Conservation (phyloP, 1,139 yeast genomes). For the Debaryomyces udenii region DNA sequence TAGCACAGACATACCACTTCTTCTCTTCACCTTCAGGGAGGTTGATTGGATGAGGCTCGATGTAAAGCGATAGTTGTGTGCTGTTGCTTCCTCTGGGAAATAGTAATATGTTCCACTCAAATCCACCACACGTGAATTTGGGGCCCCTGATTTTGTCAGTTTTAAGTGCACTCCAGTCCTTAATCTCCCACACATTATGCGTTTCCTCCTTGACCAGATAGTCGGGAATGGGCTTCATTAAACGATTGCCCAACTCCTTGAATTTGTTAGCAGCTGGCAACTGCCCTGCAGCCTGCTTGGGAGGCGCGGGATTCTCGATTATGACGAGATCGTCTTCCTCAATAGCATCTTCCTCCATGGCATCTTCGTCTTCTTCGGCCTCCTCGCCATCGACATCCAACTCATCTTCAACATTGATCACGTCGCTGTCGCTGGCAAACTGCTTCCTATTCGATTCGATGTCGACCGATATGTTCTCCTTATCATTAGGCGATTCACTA, state of each 20-base stretch:
- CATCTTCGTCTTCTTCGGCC: slow-evolving; percentile 28
- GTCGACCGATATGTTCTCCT: slow-evolving; percentile 14
- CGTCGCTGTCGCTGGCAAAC: slow-evolving; percentile 6
- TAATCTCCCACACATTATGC: slow-evolving; percentile 73
- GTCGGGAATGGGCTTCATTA: slow-evolving; percentile 49
- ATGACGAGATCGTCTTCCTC: slow-evolving; percentile 19
- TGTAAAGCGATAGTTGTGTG: slow-evolving; percentile 57
- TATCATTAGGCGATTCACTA: slow-evolving; percentile 16
- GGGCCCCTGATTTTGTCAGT: slow-evolving; percentile 56
- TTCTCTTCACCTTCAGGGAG: slow-evolving; percentile 27
- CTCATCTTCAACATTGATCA: slow-evolving; percentile 15
- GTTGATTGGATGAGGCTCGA: slow-evolving; percentile 59
- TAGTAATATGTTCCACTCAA: slow-evolving; percentile 71
- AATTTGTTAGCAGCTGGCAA: slow-evolving; percentile 37
- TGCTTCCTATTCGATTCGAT: slow-evolving; percentile 11
- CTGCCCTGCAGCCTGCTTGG: slow-evolving; percentile 1
- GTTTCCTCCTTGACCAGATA: slow-evolving; percentile 44
- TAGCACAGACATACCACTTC: slow-evolving; percentile 87
- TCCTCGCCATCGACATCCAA: slow-evolving; percentile 15
- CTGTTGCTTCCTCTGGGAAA: slow-evolving; percentile 75
- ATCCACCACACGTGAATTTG: slow-evolving; percentile 65
- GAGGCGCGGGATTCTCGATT: slow-evolving; percentile 2
- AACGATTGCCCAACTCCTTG: slow-evolving; percentile 28
- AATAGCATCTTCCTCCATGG: slow-evolving; percentile 19
- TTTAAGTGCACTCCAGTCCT: slow-evolving; percentile 59